Evolutionary conservation across 768 basidiomycete genomes (phyloP), one percentile per base, ranked within the genome.

Genomic region (Ramaria sp.): DNA sequence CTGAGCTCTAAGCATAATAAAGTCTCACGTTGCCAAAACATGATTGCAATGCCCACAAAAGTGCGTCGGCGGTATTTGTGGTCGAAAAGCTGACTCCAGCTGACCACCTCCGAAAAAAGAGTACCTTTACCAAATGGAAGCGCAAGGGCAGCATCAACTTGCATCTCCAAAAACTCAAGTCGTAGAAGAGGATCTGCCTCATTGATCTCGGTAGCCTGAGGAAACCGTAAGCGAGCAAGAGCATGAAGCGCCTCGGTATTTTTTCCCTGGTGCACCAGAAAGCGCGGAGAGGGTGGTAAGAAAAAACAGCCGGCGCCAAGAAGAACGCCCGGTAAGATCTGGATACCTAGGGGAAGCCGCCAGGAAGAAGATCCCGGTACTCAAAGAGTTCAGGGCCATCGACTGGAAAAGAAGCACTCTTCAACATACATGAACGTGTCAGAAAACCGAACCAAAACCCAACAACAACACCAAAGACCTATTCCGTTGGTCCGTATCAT

Each of bases 391-490:
- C 31, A 49, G 31, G 24, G 20, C 30, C 47, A 45, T 12, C 17
- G 17, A 45, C 17, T 19, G 19, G 34, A 37, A 10, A 46, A 7
- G 45, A 37, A 17, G n/a, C 31, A 15, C n/a, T 13, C 30, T 39
- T 31, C 20, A 55, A 19, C 22, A 33, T 15, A 31, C 34, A 55
- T 27, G 33, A 20, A 13, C 88, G 80, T 0, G 88, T 91, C 45
- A 79, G 63, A 64, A 86, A 91, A 0, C 88, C 89, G 4, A 79
- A 77, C 88, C 89, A 91, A 63, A 91, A 91, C 2, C 88, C 88
- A 13, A 87, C 69, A 0, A 91, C 87, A 5, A 89, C 88, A 2
- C 88, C 89, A 0, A 85, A 70, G 13, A 91, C 55, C 55, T 57
- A 13, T 37, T 37, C 34, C 27, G 5, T 20, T 3, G 46, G 46